Evolutionary conservation across 495 filamentous ascomycete genomes (phyloP).

Genomic region (Neurospora cerealis): DNA sequence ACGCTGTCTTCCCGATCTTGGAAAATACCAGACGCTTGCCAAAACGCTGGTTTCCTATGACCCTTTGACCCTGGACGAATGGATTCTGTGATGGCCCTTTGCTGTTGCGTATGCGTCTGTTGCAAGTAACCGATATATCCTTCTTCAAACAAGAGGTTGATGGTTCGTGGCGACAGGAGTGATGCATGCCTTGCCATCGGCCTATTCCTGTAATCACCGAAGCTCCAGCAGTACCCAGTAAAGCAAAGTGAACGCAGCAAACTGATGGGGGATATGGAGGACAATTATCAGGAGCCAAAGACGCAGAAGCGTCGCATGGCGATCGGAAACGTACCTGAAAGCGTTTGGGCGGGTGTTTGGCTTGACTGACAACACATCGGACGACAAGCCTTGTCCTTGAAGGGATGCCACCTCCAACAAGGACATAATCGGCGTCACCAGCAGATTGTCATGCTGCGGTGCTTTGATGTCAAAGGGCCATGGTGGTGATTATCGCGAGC

Average conservation of each 20-base stretch:
- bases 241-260: not conserved
- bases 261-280: not conserved
- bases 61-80: not conserved
- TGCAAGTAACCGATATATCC: not conserved
- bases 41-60: not conserved
- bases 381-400: not conserved
- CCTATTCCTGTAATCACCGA: not conserved
- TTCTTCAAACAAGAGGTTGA: not conserved
- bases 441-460: not conserved
- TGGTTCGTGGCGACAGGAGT: not conserved
- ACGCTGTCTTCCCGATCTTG: not conserved
- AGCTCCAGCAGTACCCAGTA: not conserved
- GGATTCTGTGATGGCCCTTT: not conserved
- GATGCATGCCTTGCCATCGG: not conserved
- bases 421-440: not conserved
- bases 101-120: not conserved
- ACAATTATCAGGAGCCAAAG: not conserved
- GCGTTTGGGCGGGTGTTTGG: not conserved
- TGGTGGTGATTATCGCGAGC: not conserved
- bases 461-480: not conserved
- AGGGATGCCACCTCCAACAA: not conserved
- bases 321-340: not conserved
- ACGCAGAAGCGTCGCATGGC: not conserved
- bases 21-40: not conserved
- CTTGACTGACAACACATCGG: not conserved